Base-by-base conservation (phyloP, 148 eudicot genomes). In the Dysphania ambrosioides region DNA sequence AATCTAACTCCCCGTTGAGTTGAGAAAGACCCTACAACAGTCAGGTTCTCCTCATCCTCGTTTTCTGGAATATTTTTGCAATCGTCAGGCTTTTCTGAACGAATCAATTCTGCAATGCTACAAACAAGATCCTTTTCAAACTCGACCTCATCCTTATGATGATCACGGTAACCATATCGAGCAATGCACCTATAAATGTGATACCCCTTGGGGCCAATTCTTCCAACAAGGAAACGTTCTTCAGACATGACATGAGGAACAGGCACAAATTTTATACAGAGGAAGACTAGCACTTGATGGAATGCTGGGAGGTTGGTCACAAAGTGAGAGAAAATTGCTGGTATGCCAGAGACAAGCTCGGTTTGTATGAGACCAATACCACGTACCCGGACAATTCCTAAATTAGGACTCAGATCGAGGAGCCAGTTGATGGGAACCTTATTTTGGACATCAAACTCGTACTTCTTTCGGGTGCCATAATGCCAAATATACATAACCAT, bases 301-400 rank as follows among this genome's bases (percentile, higher is more conserved):
- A 95, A 95, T 49, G 98, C 98, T 0, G 97, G 98, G 34, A 95
- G 92, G 65, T 95, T 95, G 42, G 98, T 92, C 65, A 95, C 93
- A 58, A 95, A 92, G 59, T 95, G 98, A 6, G 98, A 92, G 86
- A 95, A 95, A 75, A 95, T 90, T 29, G 98, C 92, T 0, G 98
- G 98, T 77, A 95, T 86, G n/a, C 98, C 97, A 0, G 98, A 84
- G 16, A 95, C 97, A 36, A 95, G 98, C 84, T 92, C 99, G 0
- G 99, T 92, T 75, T 90, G 91, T 26, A 95, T 83, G 21, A 95
- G 88, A 42, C 99, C 99, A 35, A 95, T 87, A 36, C 99, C 99
- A 10, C 83, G 89, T 38, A 95, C 99, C 19, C 99, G 79, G 26
- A 90, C 93, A 5, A 95, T 88, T 15, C 97, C 99, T 8, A 95